Percentiles rank a stretch among this genome's conserved stretches.
Conservation (phyloP, 176 grass and related monocot species). For the Eragrostis nindensis region DNA sequence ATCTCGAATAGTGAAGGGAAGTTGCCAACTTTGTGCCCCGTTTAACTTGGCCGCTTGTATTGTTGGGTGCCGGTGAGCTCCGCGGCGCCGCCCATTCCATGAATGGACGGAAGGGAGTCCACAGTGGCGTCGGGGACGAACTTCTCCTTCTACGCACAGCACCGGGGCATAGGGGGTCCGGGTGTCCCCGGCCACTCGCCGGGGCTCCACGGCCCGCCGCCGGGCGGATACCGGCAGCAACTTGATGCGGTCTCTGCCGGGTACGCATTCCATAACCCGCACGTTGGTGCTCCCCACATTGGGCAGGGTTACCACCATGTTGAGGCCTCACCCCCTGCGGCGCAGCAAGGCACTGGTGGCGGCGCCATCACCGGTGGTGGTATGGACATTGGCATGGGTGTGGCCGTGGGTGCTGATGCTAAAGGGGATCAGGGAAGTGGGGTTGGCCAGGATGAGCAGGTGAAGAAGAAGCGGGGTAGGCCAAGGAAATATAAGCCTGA, state of each 20-base stretch:
- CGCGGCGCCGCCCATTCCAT: conserved; percentile 51
- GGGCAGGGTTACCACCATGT: conserved; percentile 55
- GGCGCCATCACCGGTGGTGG: background rate
- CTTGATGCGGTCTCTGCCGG: conserved; percentile 54
- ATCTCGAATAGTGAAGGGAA: conserved; percentile 38
- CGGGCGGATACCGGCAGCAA: conserved; percentile 44
- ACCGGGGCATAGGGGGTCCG: conserved; percentile 39
- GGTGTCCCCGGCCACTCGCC: conserved; percentile 20
- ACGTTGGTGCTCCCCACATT: conserved; percentile 42
- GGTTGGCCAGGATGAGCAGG: conserved; percentile 43
- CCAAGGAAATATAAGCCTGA: conserved; percentile 88
- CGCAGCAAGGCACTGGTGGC: conserved; percentile 19
- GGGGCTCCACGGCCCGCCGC: conserved; percentile 37
- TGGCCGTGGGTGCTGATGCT: conserved; percentile 18
- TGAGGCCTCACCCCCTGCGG: conserved; percentile 37
- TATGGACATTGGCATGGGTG: conserved; percentile 41
- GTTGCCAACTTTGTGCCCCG: conserved; percentile 22
- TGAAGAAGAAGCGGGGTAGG: conserved; percentile 82
- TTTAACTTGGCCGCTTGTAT: background rate
- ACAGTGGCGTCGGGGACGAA: conserved; percentile 55
- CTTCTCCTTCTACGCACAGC: conserved; percentile 61
- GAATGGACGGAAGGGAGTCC: conserved; percentile 74
- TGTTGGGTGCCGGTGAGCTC: conserved; percentile 3
- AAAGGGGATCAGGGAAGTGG: conserved; percentile 47
- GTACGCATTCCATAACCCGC: conserved; percentile 40